A percentile compares a stretch with the other conserved stretches of the same genome.
These are phyloP conservation scores for Arthrobotrys sphaeroides DNA, from an alignment of 2,329 filamentous ascomycete genomes.

Conservation along the genomic window DNA sequence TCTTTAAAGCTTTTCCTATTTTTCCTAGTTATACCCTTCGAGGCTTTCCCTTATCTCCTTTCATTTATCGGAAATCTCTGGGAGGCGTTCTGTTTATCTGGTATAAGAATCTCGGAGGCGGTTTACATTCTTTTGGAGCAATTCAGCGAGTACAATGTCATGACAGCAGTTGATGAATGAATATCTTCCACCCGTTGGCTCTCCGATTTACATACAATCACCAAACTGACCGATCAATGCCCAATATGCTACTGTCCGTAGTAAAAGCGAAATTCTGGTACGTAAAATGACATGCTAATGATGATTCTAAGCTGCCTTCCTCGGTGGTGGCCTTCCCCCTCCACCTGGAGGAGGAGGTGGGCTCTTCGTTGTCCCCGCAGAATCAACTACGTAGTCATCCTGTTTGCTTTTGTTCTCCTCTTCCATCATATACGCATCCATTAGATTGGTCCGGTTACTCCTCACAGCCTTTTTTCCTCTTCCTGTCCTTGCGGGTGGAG, in stretches of 20 bases:
- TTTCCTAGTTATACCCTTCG: not conserved
- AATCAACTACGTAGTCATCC: constrained; percentile 58
- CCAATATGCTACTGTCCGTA: not conserved
- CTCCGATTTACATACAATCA: not conserved
- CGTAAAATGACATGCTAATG: not conserved
- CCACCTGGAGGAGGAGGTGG: constrained; percentile 55
- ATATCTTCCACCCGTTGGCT: not conserved
- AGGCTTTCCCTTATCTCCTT: not conserved
- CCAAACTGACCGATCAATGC: not conserved
- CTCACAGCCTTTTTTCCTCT: constrained; percentile 14
- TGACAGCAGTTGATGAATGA: not conserved
- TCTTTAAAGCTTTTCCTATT: not conserved
- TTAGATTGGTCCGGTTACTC: constrained; percentile 51
- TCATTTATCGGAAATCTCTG: not conserved
- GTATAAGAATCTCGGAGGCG: not conserved
- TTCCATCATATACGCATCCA: constrained; percentile 64
- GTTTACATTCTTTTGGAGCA: constrained; percentile 14
- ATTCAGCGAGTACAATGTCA: not conserved
- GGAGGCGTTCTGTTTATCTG: constrained; percentile 21
- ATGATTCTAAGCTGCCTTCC: not conserved
- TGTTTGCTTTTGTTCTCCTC: constrained; percentile 63
- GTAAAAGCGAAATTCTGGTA: not conserved
- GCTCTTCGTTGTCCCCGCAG: constrained; percentile 20
- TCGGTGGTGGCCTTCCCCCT: constrained; percentile 51
- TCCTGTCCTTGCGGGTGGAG: constrained; percentile 44